A percentile compares a stretch with the other conserved stretches of the same genome.
phyloP scores from a whole-genome alignment of 768 basidiomycete genomes.

The Infundibulicybe gibba region DNA sequence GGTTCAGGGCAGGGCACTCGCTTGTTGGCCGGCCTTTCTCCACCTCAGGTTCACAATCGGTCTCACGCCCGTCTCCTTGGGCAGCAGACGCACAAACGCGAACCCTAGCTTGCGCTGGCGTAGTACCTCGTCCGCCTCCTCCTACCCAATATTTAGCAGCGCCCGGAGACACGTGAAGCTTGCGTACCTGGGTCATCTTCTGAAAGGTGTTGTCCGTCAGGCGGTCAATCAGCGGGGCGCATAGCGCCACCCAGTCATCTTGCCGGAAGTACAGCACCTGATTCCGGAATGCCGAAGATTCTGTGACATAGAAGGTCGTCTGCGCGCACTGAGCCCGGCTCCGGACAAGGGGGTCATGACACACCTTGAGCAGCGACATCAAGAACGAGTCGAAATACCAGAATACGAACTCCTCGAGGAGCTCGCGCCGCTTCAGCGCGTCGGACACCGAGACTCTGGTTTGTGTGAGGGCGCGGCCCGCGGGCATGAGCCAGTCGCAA shows the following conservation, averaged over 20 bases:
- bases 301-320: constrained; percentile 94
- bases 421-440: constrained; percentile 68
- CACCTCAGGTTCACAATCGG: constrained; percentile 89
- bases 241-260: constrained; percentile 88
- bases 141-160: constrained; percentile 29
- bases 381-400: constrained; percentile 94
- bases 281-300: constrained; percentile 82
- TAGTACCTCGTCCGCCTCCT: constrained; percentile 61
- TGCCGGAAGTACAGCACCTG: constrained; percentile 89
- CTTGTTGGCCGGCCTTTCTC: constrained; percentile 31
- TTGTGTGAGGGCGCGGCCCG: constrained; percentile 34
- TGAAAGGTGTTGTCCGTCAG: constrained; percentile 69
- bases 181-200: constrained; percentile 60
- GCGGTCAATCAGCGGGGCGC: constrained; percentile 75
- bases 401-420: constrained; percentile 85
- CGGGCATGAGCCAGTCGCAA: constrained; percentile 75
- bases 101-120: constrained; percentile 75
- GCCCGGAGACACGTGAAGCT: constrained; percentile 1
- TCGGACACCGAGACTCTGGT: constrained; percentile 61
- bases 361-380: constrained; percentile 71
- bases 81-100: constrained; percentile 84
- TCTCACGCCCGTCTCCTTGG: constrained; percentile 92
- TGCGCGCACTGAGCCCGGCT: constrained; percentile 23
- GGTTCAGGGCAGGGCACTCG: constrained; percentile 6
- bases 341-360: constrained; percentile 11